Base-by-base conservation (phyloP, 2,329 filamentous ascomycete genomes). In the Pyricularia pennisetigena region DNA sequence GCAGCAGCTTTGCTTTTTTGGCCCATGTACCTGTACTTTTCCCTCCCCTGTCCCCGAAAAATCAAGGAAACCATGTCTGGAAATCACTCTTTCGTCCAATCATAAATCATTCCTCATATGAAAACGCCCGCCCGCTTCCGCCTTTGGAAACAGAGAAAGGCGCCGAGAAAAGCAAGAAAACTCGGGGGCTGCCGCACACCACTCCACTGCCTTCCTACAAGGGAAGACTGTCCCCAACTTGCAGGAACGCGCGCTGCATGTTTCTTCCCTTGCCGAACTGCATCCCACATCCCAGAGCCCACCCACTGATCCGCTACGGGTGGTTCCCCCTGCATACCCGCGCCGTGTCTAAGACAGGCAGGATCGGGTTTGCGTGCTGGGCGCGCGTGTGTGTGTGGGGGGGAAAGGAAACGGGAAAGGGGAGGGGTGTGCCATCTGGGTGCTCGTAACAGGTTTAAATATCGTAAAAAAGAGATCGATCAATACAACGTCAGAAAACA, bases 81-180 rank as follows among this genome's bases (percentile, higher is more conserved):
- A 29, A 20, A 61, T 10, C 23, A 10, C n/a, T 61, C 75, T 68
- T 69, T 74, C 74, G 72, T 79, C 83, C 84, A 86, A 86, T 86
- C 83, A 86, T 82, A 79, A 79, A 73, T 81, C 82, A 77, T 83
- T 78, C 79, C 72, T 23, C 75, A 79, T 79, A 77, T 82, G 79
- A 80, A 16, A 81, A 81, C 76, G 78, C 72, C 75, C 76, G 74
- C 76, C 71, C 71, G 71, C 67, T 68, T 35, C 9, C 65, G 64
- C 67, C 62, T 30, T 57, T 14, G 14, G 66, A 70, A 20, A 35
- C 29, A 41, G 65, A 49, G 49, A 28, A 66, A 23, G 8, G 30
- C 20, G 70, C 30, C n/a, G 12, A 57, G 9, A 14, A 23, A 67
- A 26, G 14, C 81, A 80, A 79, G 78, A 78, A 35, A 78, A 78